phyloP scores from a whole-genome alignment of 179 eudicot genomes.

The Sideroxylon spinosum region DNA sequence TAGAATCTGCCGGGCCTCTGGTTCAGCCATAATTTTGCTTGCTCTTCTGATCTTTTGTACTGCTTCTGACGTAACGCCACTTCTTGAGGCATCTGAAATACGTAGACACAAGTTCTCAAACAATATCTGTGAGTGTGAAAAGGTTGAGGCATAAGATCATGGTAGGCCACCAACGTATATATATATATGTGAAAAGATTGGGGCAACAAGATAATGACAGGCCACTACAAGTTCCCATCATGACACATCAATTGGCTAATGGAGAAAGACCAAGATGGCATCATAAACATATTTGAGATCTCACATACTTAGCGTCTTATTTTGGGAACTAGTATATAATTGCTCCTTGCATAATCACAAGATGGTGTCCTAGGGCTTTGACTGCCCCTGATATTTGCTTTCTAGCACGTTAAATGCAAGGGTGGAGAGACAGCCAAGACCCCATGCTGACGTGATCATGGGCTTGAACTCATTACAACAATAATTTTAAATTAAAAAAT shows the following conservation, averaged over 20 bases:
- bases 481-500: background rate
- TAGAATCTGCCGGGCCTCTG: constrained; percentile 86
- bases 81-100: constrained; percentile 67
- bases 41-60: constrained; percentile 53
- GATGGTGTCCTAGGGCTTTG: background rate
- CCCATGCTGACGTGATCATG: background rate
- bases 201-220: constrained; percentile 5
- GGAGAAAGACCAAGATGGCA: background rate
- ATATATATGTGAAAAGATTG: background rate
- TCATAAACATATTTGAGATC: background rate
- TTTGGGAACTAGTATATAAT: background rate
- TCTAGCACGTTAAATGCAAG: background rate
- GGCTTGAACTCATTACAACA: background rate
- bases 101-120: no score
- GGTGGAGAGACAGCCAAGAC: background rate
- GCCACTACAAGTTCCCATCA: background rate
- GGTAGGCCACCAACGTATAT: no score
- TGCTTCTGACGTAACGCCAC: constrained; percentile 84
- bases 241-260: background rate
- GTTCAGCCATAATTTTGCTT: constrained; percentile 68
- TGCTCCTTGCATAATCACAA: constrained; percentile 2
- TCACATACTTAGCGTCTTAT: background rate
- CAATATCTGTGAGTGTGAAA: no score
- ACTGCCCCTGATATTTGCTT: constrained; percentile 1
- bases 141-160: background rate